Evolutionary conservation across 2,329 filamentous ascomycete species (phyloP), one percentile per base, ranked within the genome.

Genomic region (Emmonsiellopsis sp.): DNA sequence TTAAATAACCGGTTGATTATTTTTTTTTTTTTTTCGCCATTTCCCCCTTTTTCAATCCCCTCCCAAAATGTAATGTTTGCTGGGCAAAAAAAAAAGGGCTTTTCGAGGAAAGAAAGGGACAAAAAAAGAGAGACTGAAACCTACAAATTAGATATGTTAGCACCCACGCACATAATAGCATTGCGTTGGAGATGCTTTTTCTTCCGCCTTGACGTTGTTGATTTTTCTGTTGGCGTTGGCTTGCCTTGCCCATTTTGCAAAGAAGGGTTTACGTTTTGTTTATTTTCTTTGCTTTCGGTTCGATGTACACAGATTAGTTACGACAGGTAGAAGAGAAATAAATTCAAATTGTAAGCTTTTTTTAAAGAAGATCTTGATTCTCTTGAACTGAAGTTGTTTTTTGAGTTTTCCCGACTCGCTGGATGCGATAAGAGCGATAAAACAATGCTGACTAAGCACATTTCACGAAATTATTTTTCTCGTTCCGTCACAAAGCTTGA

Each of bases 111-210:
- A 54, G 16, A 50, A 31, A 37, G 20, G 35, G n/a, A 51, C 41
- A 46, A 46, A 40, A 15, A 55, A 60, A 58, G 57, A 62, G 62
- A 61, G 34, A 49, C 26, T 38, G 31, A 49, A 49, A 26, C 38
- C 16, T 57, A 60, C 59, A 60, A 59, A 59, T 57, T 63, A 61
- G 56, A 55, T 58, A 55, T 59, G 20, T 58, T 58, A 57, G 59
- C 55, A 53, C 47, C 55, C 51, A 47, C 50, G 53, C 58, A 52
- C 56, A 58, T 58, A 56, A 60, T 59, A 63, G 58, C 60, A 58
- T 56, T 60, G 60, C 58, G 60, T 62, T 62, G 54, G 54, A 57
- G 47, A 53, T 58, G 50, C 51, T 48, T 56, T 48, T 35, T 41
- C 11, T 43, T 32, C 20, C 20, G 1, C 20, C 20, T 26, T 26